A percentile compares a stretch with the other conserved stretches of the same genome.
These are phyloP conservation scores for Breynia disticha DNA, from an alignment of 441 rosid genomes.

Conservation along the genomic window DNA sequence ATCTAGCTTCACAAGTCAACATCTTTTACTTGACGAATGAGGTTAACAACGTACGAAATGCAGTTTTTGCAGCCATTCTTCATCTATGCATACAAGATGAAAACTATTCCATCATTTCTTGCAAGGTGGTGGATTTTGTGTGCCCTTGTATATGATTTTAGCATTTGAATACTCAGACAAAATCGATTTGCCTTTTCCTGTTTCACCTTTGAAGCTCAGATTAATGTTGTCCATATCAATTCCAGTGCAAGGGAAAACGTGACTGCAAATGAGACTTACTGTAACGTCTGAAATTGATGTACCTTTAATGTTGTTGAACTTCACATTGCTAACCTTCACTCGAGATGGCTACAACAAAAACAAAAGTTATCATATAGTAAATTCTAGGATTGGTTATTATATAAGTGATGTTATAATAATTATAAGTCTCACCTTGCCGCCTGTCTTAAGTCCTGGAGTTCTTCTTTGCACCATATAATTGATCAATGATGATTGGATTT, in stretches of 20 bases:
- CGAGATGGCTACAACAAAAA: slow-evolving; percentile 29
- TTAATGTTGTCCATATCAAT: neutral
- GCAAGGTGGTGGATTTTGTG: too few relatives aligned
- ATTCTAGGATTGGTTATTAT: slow-evolving; percentile 23
- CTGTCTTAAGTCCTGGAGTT: neutral
- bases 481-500: slow-evolving; percentile 71
- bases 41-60: too few relatives aligned
- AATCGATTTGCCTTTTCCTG: too few relatives aligned
- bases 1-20: too few relatives aligned
- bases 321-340: slow-evolving; percentile 39
- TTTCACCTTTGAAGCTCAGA: too few relatives aligned
- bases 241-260: neutral
- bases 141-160: too few relatives aligned
- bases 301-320: slow-evolving; percentile 12
- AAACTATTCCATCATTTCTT: too few relatives aligned
- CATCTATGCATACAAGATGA: too few relatives aligned
- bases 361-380: neutral
- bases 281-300: neutral
- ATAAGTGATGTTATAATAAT: neutral
- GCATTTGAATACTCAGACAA: too few relatives aligned
- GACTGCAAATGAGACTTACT: neutral
- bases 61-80: too few relatives aligned
- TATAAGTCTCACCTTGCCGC: neutral
- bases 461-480: slow-evolving; percentile 13
- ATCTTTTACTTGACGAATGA: too few relatives aligned